These are phyloP conservation scores for Ganoderma resinaceum DNA, from an alignment of 1,284 basidiomycete genomes.

Conservation along the genomic window DNA sequence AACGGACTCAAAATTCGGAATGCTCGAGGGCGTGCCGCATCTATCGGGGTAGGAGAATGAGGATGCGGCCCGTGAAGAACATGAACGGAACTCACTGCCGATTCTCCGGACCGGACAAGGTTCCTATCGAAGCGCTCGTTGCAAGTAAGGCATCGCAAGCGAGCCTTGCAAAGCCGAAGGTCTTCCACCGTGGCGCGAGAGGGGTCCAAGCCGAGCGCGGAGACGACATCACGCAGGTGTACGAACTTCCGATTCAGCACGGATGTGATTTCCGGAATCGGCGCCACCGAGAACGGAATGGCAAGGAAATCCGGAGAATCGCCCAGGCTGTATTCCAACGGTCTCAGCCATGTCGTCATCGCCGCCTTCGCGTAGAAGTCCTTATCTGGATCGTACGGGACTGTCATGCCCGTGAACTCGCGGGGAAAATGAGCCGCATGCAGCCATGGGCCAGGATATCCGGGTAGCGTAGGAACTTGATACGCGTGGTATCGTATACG, in stretches of 20 bases:
- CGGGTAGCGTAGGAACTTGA: not conserved
- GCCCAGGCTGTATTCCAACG: too few relatives aligned
- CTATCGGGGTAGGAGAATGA: not conserved
- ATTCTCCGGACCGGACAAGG: not conserved
- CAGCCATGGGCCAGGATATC: not conserved
- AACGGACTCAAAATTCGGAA: too few relatives aligned
- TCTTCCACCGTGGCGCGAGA: not conserved
- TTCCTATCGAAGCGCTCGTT: too few relatives aligned
- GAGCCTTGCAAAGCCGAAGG: not conserved
- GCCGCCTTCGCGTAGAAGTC: not conserved
- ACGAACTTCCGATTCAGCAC: too few relatives aligned
- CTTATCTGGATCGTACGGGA: too few relatives aligned
- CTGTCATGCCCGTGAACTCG: too few relatives aligned
- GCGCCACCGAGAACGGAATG: not conserved
- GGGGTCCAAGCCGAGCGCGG: constrained; percentile 1
- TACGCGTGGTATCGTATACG: too few relatives aligned
- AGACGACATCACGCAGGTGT: not conserved
- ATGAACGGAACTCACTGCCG: not conserved
- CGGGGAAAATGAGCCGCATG: not conserved
- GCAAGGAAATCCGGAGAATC: too few relatives aligned
- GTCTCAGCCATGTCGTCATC: too few relatives aligned
- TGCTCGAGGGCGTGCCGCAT: not conserved
- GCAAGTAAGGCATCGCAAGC: not conserved
- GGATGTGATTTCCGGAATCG: not conserved
- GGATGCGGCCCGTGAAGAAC: not conserved